Base-by-base conservation (phyloP, 192 early-diverging fungal species). In the Coemansia sp. region DNA sequence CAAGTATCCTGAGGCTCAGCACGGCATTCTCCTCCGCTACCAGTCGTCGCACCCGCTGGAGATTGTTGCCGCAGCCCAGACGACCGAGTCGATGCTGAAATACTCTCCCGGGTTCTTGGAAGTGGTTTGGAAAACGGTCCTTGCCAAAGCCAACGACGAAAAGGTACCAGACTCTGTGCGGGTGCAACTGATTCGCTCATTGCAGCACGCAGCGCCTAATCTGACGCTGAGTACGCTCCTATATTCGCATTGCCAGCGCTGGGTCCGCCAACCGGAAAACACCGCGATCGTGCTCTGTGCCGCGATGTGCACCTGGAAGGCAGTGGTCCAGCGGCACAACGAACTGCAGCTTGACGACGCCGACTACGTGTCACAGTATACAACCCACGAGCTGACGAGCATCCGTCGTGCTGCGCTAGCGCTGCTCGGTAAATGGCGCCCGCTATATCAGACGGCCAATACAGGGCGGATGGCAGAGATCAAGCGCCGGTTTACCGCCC, bases 71-170 rank as follows among this genome's bases (percentile, higher is more conserved):
- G 74, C 67, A 2, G 74, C 77, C 19, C 70, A 74, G 34, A 51
- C 79, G 17, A 76, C 73, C 6, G 69, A 80, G 42, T 26, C 56
- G 1, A 44, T 80, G 46, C 60, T 76, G 15, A 55, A 69, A 31
- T 69, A 66, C 45, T 77, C 72, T n/a, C 65, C 79, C 19, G 58
- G 38, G 49, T 73, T 80, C 38, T 53, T 72, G 25, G 27, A 40
- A 2, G 67, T 75, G 10, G 63, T 80, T 9, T 80, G 79, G 79
- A 58, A 69, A 39, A 80, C 79, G 2, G 60, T 77, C 12, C 59
- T 64, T 14, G 31, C 41, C 27, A 67, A 70, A 46, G 70, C 70
- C 6, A 21, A 60, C 39, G 69, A 68, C 19, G 32, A 31, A 1
- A 27, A 29, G 17, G 61, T 72, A 31, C 60, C 51, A 2, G 69